Percentiles rank a stretch among this genome's conserved stretches.
These are phyloP conservation scores for Calophaca sinica DNA, from an alignment of 306 rosid genomes.

Conservation along the genomic window DNA sequence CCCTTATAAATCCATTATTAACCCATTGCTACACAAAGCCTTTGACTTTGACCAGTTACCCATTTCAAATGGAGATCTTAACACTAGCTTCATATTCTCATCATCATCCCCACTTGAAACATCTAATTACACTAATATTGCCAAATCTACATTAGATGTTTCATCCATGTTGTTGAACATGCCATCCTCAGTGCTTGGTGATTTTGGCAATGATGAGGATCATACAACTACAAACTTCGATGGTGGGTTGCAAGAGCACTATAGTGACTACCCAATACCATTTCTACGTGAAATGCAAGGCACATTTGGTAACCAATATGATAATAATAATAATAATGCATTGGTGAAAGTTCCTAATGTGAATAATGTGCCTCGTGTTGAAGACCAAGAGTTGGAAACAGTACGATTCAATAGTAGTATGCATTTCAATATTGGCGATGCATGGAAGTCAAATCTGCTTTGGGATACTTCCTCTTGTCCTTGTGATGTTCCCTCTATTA, in stretches of 20 bases:
- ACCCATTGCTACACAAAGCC: conserved; percentile 51
- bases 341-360: conserved; percentile 52
- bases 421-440: conserved; percentile 60
- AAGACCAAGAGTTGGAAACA: conserved; percentile 59
- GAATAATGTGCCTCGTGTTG: conserved; percentile 47
- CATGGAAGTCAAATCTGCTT: conserved; percentile 76
- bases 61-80: conserved; percentile 54
- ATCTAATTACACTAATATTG: neutral
- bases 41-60: conserved; percentile 48
- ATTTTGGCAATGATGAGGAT: conserved; percentile 41
- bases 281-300: conserved; percentile 49
- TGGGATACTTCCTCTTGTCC: conserved; percentile 84
- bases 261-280: conserved; percentile 43
- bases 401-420: conserved; percentile 42
- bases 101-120: conserved; percentile 53
- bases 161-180: conserved; percentile 74
- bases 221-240: conserved; percentile 44
- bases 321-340: conserved; percentile 28
- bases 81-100: conserved; percentile 53
- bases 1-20: conserved; percentile 57
- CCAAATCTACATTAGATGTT: conserved; percentile 56
- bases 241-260: conserved; percentile 52
- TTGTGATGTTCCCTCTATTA: conserved; percentile 63
- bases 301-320: conserved; percentile 36
- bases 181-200: conserved; percentile 79